Base-by-base conservation (phyloP, 345 rosid genomes). In the Psidium friedrichsthalianum region DNA sequence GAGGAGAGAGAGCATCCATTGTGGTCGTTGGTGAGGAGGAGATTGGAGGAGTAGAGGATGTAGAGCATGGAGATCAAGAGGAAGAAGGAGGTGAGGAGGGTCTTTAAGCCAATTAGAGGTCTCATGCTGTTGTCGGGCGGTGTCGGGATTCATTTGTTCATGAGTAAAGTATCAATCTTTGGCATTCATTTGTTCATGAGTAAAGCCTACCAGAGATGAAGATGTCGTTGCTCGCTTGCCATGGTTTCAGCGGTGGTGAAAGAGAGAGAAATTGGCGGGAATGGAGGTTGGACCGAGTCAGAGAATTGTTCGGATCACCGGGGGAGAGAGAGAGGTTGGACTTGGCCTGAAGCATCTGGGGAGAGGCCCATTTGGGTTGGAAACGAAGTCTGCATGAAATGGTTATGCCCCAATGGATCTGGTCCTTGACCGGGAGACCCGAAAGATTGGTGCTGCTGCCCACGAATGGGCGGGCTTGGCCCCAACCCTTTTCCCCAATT, bases 41-140 rank as follows among this genome's bases (percentile, higher is more conserved):
- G 87, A 56, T 91, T 91, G 49, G 92, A 91, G 82, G 92, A 89
- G 91, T 92, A 93, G 84, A 94, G 89, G 69, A 92, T 76, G 82
- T 90, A 94, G 40, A 94, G 90, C 14, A 89, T 53, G 85, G 90
- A 80, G 58, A 90, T 83, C 88, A 90, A n/a, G 76, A 92, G 57
- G 91, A 92, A 92, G 52, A 90, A 82, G 91, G 94, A 92, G 84
- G 91, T 87, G 24, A 93, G 74, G 20, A 86, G 51, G 82, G 89
- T 89, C 85, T 89, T 88, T 61, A 89, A 85, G 61, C 88, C 83
- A 5, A 49, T 16, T 24, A 86, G 90, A 56, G 82, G 90, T 61
- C 56, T 51, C 86, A 84, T 21, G 22, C 93, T 82, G 82, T 86
- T 84, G 91, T 82, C 55, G 89, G 56, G 56, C 82, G 54, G 88